Evolutionary conservation across 148 eudicot genomes (phyloP).

Genomic region (Linanthus parryae): DNA sequence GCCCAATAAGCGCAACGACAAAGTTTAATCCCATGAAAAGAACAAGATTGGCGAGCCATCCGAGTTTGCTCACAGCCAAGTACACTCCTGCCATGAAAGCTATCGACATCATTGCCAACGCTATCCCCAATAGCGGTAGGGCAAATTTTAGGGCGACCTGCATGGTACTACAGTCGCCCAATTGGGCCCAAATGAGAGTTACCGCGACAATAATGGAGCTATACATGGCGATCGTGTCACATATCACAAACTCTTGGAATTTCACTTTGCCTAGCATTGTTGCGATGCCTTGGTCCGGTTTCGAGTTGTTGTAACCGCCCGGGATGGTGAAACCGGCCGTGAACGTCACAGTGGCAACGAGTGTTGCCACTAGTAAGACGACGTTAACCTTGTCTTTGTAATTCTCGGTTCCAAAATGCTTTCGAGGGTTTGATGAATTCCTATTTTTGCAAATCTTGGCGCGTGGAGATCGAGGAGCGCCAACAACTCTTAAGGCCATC

Average conservation of each 20-base stretch:
- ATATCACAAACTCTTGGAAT: slow-evolving; percentile 24
- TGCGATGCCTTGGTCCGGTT: slow-evolving; percentile 17
- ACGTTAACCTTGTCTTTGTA: slow-evolving; percentile 22
- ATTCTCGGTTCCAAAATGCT: slow-evolving; percentile 5
- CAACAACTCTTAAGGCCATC: slow-evolving; percentile 21
- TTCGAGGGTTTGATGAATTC: neutral
- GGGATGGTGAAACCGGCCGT: slow-evolving; percentile 24
- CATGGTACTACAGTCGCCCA: slow-evolving; percentile 25
- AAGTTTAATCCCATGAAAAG: slow-evolving; percentile 25
- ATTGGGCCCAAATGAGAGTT: slow-evolving; percentile 36
- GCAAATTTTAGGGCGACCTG: slow-evolving; percentile 21
- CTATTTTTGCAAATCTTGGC: neutral
- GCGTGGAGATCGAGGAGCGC: slow-evolving; percentile 15
- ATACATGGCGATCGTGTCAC: slow-evolving; percentile 37
- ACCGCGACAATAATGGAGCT: slow-evolving; percentile 30
- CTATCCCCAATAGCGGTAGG: slow-evolving; percentile 27
- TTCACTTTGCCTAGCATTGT: slow-evolving; percentile 10
- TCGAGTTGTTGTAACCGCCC: slow-evolving; percentile 19
- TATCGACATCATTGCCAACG: slow-evolving; percentile 38
- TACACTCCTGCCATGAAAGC: slow-evolving; percentile 40
- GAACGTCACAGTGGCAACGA: slow-evolving; percentile 22
- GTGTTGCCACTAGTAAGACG: slow-evolving; percentile 19
- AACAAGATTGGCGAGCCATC: slow-evolving; percentile 32
- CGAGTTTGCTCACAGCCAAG: slow-evolving; percentile 21
- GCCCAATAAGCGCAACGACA: slow-evolving; percentile 8